Evolutionary conservation across 495 filamentous ascomycete genomes (phyloP).

Genomic region (Annulohypoxylon bovei): DNA sequence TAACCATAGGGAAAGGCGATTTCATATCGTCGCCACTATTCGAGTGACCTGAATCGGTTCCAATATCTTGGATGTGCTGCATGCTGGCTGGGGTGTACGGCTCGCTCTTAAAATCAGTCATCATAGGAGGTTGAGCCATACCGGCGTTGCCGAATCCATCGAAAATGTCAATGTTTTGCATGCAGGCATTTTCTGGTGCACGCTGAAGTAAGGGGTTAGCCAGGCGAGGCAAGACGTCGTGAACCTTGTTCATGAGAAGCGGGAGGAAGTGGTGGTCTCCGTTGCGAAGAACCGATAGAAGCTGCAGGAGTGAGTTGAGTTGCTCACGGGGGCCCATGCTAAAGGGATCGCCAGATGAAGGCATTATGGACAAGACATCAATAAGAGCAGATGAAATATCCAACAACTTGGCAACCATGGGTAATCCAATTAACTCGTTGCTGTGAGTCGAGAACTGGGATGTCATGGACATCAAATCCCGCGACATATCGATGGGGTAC

Average conservation of each 20-base stretch:
- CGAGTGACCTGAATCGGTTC: conserved; percentile 51
- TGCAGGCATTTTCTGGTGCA: conserved; percentile 57
- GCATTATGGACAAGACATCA: conserved; percentile 75
- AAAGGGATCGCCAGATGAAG: conserved; percentile 66
- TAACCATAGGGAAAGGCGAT: conserved; percentile 54
- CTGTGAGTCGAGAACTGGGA: conserved; percentile 62
- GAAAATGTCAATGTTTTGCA: conserved; percentile 64
- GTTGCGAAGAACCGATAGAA: conserved; percentile 74
- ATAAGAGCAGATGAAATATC: conserved; percentile 77
- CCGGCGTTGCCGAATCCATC: conserved; percentile 65
- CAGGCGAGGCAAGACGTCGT: conserved; percentile 70
- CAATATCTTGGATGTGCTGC: conserved; percentile 54
- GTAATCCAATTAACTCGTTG: conserved; percentile 39
- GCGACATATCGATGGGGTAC: conserved; percentile 75
- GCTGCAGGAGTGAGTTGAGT: conserved; percentile 72
- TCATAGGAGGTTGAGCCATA: conserved; percentile 55
- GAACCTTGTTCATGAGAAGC: conserved; percentile 73
- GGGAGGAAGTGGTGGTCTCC: conserved; percentile 77
- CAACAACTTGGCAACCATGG: conserved; percentile 77
- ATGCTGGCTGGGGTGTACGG: conserved; percentile 46
- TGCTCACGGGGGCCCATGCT: conserved; percentile 75
- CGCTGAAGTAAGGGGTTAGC: conserved; percentile 64
- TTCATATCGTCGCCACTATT: conserved; percentile 54
- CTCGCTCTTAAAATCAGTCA: conserved; percentile 47
- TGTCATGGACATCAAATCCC: conserved; percentile 73